Percentiles rank a stretch among this genome's conserved stretches.
These are phyloP conservation scores for Typha latifolia DNA, from an alignment of 176 grass and related monocot genomes.

Conservation along the genomic window DNA sequence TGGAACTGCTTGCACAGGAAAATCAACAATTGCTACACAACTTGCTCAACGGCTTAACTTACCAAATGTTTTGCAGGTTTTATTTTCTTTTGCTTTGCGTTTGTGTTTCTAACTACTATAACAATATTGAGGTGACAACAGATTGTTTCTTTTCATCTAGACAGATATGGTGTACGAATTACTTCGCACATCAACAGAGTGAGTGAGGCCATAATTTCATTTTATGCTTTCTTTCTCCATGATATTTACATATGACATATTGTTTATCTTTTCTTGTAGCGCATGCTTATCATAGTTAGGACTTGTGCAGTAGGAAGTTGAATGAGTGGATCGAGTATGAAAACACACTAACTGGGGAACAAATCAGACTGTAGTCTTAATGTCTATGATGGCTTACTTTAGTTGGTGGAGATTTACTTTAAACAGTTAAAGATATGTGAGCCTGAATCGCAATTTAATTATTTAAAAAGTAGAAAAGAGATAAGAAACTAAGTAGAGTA, in stretches of 20 bases:
- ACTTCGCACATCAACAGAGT: slow-evolving; percentile 87
- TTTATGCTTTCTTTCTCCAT: slow-evolving; percentile 5
- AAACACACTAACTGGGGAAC: no score
- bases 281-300: no score
- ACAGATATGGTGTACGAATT: slow-evolving; percentile 99
- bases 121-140: not conserved
- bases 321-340: no score
- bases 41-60: slow-evolving; percentile 93
- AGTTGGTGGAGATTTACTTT: no score
- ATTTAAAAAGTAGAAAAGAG: no score
- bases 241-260: not conserved
- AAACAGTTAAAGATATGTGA: no score
- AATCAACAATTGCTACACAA: slow-evolving; percentile 97
- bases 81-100: slow-evolving; percentile 13
- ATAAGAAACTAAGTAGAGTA: no score
- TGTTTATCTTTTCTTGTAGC: no score
- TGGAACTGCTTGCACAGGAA: slow-evolving; percentile 92
- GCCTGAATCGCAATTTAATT: no score
- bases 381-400: no score
- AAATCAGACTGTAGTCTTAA: no score
- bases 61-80: slow-evolving; percentile 96
- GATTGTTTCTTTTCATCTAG: slow-evolving; percentile 33
- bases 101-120: not conserved
- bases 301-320: no score
- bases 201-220: slow-evolving; percentile 13